Evolutionary conservation across 1,284 basidiomycete species (phyloP).

Genomic region (Porogramme epimiltina): DNA sequence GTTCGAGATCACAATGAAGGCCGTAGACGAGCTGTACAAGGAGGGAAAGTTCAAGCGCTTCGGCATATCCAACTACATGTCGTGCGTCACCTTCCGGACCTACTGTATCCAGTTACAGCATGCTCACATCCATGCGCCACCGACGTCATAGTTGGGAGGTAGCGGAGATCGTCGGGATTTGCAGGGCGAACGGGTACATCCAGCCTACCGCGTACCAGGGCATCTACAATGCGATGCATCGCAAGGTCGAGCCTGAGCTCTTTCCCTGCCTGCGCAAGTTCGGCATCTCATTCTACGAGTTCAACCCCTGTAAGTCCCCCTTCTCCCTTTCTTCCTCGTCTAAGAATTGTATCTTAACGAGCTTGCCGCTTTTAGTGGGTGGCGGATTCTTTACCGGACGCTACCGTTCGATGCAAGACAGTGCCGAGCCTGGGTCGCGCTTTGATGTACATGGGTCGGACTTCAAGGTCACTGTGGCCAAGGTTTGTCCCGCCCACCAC

Average conservation of each 20-base stretch:
- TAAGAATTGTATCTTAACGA: not conserved
- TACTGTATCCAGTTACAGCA: not conserved
- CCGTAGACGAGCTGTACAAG: slow-evolving; percentile 50
- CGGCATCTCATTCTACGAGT: slow-evolving; percentile 62
- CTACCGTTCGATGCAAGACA: slow-evolving; percentile 31
- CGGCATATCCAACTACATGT: slow-evolving; percentile 55
- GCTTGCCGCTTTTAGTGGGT: slow-evolving; percentile 27
- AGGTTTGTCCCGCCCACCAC: slow-evolving; percentile 18
- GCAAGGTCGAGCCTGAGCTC: slow-evolving; percentile 56
- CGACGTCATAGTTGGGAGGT: slow-evolving; percentile 50
- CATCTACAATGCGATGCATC: slow-evolving; percentile 56
- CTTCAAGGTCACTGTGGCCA: slow-evolving; percentile 15
- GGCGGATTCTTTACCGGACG: slow-evolving; percentile 42
- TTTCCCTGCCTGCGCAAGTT: slow-evolving; percentile 65
- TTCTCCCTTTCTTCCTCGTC: too few species aligned
- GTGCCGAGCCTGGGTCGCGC: slow-evolving; percentile 39
- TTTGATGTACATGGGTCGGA: slow-evolving; percentile 38
- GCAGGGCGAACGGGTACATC: slow-evolving; percentile 55
- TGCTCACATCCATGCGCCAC: not conserved
- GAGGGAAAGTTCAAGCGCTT: slow-evolving; percentile 47
- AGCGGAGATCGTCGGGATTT: slow-evolving; percentile 62
- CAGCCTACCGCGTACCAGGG: slow-evolving; percentile 74
- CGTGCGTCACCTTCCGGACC: slow-evolving; percentile 28
- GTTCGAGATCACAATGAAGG: slow-evolving; percentile 49
- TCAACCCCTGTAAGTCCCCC: slow-evolving; percentile 43